These are phyloP conservation scores for Crithidia mellificae DNA, from an alignment of 208 protist species.

Conservation along the genomic window DNA sequence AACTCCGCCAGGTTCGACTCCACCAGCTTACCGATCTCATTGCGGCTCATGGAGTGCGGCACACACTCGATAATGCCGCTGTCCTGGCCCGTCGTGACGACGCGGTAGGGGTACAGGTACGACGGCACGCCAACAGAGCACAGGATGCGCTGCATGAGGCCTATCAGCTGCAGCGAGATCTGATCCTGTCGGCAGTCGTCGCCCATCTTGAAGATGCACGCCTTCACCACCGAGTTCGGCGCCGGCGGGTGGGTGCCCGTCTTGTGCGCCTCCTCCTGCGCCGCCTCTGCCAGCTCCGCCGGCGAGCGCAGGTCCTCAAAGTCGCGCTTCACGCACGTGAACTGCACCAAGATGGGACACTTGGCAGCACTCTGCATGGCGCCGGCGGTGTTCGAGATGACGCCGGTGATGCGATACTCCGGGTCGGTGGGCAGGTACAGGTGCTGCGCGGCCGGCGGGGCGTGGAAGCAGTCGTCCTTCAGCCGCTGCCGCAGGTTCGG, in stretches of 20 bases:
- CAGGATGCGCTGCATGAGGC: conserved; percentile 86
- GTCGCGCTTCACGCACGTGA: conserved; percentile 62
- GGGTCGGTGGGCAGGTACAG: conserved; percentile 89
- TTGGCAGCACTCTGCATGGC: conserved; percentile 91
- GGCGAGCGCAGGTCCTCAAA: conserved; percentile 46
- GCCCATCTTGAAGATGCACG: conserved; percentile 95
- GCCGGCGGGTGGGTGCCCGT: neutral
- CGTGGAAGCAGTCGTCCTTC: conserved; percentile 65
- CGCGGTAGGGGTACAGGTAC: conserved; percentile 93
- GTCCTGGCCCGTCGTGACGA: conserved; percentile 85
- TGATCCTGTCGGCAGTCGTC: conserved; percentile 96
- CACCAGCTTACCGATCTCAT: conserved; percentile 90
- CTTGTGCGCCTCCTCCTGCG: conserved; percentile 27
- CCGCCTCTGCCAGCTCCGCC: conserved; percentile 14
- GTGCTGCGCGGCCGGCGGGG: conserved; percentile 40
- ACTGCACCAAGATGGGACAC: conserved; percentile 91
- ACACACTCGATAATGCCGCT: conserved; percentile 94
- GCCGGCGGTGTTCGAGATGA: conserved; percentile 74
- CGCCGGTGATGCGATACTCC: conserved; percentile 64
- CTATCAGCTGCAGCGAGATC: conserved; percentile 93
- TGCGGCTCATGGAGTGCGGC: conserved; percentile 80
- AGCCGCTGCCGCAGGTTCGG: conserved; percentile 70
- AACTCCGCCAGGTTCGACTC: conserved; percentile 90
- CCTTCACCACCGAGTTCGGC: conserved; percentile 48
- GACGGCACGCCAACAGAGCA: conserved; percentile 74